Conservation (phyloP, 1,139 yeast genomes). For the Spathaspora sp. region DNA sequence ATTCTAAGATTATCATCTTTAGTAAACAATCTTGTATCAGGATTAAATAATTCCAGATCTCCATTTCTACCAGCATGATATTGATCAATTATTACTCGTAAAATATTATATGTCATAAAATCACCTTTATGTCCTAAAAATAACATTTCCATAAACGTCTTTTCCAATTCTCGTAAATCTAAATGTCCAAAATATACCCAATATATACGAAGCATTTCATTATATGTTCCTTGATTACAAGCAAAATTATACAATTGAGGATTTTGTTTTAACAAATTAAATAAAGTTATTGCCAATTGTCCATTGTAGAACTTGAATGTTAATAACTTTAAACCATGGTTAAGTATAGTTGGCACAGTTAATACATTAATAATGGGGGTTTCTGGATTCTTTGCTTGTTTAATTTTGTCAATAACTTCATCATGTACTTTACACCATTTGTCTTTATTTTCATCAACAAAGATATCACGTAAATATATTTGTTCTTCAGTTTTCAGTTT, state of each 20-base stretch:
- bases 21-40: background rate
- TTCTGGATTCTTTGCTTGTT: conserved; percentile 17
- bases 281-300: conserved; percentile 34
- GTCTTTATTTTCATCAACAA: conserved; percentile 5
- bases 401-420: conserved; percentile 18
- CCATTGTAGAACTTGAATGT: conserved; percentile 35
- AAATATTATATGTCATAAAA: conserved; percentile 32
- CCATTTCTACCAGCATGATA: conserved; percentile 30
- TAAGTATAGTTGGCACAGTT: conserved; percentile 40
- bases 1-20: background rate
- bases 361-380: conserved; percentile 31
- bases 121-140: conserved; percentile 45
- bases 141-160: conserved; percentile 36
- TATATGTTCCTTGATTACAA: conserved; percentile 45
- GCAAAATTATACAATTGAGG: conserved; percentile 32
- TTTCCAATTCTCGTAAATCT: conserved; percentile 36
- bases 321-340: conserved; percentile 28
- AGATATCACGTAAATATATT: conserved; percentile 9
- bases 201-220: conserved; percentile 35
- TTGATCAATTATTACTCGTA: conserved; percentile 37
- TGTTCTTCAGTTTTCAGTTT: background rate
- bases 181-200: conserved; percentile 44
- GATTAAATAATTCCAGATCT: conserved; percentile 4
- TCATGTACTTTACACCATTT: conserved; percentile 18
- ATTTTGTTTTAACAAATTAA: conserved; percentile 36